Percentiles rank a stretch among this genome's conserved stretches.
phyloP scores from a whole-genome alignment of 495 filamentous ascomycete genomes.

The Penicillium psychrofluorescens region DNA sequence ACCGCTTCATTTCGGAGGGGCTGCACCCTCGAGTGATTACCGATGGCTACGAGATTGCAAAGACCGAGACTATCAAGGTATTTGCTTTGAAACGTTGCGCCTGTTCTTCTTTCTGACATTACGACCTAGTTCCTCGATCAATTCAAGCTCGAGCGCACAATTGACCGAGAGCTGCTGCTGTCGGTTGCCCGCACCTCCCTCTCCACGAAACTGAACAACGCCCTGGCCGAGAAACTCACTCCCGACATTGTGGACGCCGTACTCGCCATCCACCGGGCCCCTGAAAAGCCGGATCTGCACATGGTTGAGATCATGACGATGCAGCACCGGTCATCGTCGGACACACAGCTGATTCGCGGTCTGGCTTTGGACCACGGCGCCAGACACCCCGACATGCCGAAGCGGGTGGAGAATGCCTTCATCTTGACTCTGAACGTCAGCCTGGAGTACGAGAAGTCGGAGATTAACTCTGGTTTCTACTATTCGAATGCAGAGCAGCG shows the following conservation, averaged over 20 bases:
- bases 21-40: slow-evolving; percentile 95
- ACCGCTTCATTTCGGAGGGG: slow-evolving; percentile 88
- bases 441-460: slow-evolving; percentile 96
- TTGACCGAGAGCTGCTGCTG: slow-evolving; percentile 89
- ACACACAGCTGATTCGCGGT: slow-evolving; percentile 91
- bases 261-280: slow-evolving; percentile 81
- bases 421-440: slow-evolving; percentile 96
- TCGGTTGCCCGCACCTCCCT: slow-evolving; percentile 93
- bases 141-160: slow-evolving; percentile 80
- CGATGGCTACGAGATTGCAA: slow-evolving; percentile 95
- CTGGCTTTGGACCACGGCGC: slow-evolving; percentile 94
- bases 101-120: too few species aligned
- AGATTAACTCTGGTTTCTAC: slow-evolving; percentile 99
- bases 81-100: neutral
- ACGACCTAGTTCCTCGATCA: slow-evolving; percentile 72
- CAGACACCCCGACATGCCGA: slow-evolving; percentile 96
- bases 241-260: slow-evolving; percentile 94
- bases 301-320: slow-evolving; percentile 99
- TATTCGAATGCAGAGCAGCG: slow-evolving; percentile 95
- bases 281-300: slow-evolving; percentile 90
- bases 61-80: slow-evolving; percentile 84
- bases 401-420: slow-evolving; percentile 87
- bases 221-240: slow-evolving; percentile 83
- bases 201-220: slow-evolving; percentile 84
- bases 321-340: slow-evolving; percentile 93